Conservation (phyloP, 306 rosid species). For the Medicago arabica region DNA sequence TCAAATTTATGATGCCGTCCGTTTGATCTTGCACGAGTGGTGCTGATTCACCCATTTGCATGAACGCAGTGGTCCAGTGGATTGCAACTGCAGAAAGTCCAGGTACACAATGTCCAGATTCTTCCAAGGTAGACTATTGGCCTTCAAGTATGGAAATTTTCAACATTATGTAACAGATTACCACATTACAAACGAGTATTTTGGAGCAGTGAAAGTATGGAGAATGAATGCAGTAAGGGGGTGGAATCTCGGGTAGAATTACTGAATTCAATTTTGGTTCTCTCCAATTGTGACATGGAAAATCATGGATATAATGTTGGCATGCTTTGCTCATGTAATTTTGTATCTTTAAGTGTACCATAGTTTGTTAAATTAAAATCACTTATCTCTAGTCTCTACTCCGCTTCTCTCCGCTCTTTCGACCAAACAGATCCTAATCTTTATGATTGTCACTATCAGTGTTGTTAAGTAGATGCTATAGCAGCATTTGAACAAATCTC, state of each 20-base stretch:
- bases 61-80: not conserved
- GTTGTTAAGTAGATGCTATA: not conserved
- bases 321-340: no score
- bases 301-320: no score
- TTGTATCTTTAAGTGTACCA: no score
- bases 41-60: not conserved
- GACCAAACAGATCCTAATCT: not conserved
- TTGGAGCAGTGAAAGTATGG: no score
- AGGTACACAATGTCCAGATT: constrained; percentile 10
- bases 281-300: no score
- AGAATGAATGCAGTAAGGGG: no score
- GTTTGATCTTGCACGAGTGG: not conserved
- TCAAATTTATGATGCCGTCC: not conserved
- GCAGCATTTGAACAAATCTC: not conserved
- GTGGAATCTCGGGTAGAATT: no score
- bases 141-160: constrained; percentile 9
- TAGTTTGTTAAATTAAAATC: no score
- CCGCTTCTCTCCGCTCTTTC: not conserved
- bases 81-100: not conserved
- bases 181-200: not conserved
- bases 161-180: constrained; percentile 25
- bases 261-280: no score
- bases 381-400: not conserved
- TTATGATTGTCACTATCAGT: not conserved
- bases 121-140: not conserved